phyloP scores from a whole-genome alignment of 352 stramenopile genomes.

The Phytopythium vexans region DNA sequence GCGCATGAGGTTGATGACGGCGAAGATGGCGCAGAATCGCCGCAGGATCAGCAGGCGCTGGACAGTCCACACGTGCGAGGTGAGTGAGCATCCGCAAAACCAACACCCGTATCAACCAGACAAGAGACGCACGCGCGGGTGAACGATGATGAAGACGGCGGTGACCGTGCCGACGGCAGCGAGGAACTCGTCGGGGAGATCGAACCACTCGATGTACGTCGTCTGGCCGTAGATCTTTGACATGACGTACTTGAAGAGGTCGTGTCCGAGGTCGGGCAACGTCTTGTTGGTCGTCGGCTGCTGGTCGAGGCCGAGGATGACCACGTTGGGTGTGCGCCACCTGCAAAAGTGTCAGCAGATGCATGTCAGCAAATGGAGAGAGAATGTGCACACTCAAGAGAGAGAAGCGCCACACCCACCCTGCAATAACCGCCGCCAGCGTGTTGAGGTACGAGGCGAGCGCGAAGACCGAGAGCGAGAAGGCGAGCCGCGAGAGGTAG shows the following conservation, averaged over 20 bases:
- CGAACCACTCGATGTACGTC: slow-evolving; percentile 83
- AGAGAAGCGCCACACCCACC: slow-evolving; percentile 20
- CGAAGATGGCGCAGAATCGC: slow-evolving; percentile 82
- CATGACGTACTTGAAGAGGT: slow-evolving; percentile 86
- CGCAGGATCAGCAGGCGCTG: slow-evolving; percentile 81
- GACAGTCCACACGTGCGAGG: neutral
- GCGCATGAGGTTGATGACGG: slow-evolving; percentile 84
- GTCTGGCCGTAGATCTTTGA: slow-evolving; percentile 81
- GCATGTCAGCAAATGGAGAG: slow-evolving; percentile 1
- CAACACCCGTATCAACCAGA: too few relatives aligned
- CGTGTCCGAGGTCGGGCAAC: slow-evolving; percentile 79
- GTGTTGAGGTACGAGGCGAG: slow-evolving; percentile 84
- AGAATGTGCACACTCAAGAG: neutral
- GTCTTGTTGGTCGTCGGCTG: slow-evolving; percentile 67
- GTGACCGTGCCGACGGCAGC: slow-evolving; percentile 63
- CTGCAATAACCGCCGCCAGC: slow-evolving; percentile 72
- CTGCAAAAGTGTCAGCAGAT: slow-evolving; percentile 11
- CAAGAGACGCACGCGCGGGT: slow-evolving; percentile 58
- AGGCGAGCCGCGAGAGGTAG: slow-evolving; percentile 79
- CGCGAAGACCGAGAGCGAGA: slow-evolving; percentile 70
- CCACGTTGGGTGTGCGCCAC: slow-evolving; percentile 81
- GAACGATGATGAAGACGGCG: slow-evolving; percentile 63
- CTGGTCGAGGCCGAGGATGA: slow-evolving; percentile 67
- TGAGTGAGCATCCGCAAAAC: too few relatives aligned
- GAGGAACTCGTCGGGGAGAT: slow-evolving; percentile 83